phyloP scores from a whole-genome alignment of 2,329 filamentous ascomycete species.

The Pseudogymnoascus sp. region DNA sequence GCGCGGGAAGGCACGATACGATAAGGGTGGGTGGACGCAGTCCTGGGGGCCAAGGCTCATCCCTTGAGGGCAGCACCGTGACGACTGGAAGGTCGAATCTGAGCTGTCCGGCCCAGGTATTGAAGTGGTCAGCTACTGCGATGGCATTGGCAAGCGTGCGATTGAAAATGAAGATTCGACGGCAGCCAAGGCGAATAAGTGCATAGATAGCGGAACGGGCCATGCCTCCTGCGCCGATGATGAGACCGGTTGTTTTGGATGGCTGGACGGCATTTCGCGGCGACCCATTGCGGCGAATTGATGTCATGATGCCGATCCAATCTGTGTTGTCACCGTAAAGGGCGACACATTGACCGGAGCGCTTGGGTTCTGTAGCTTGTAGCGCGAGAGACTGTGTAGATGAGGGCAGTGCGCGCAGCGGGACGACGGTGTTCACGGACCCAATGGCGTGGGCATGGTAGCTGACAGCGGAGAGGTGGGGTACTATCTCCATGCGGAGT shows the following conservation, averaged over 20 bases:
- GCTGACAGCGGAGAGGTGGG: conserved; percentile 56
- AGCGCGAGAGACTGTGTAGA: conserved; percentile 32
- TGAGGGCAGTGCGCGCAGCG: conserved; percentile 52
- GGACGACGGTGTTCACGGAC: conserved; percentile 68
- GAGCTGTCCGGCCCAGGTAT: conserved; percentile 31
- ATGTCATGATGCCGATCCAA: conserved; percentile 69
- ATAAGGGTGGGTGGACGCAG: conserved; percentile 60
- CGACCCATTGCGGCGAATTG: conserved; percentile 59
- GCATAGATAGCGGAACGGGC: conserved; percentile 66
- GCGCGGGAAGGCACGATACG: conserved; percentile 64
- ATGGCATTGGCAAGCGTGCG: conserved; percentile 55
- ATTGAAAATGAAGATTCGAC: conserved; percentile 65
- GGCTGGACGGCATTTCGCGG: conserved; percentile 55
- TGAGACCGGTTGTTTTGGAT: conserved; percentile 39
- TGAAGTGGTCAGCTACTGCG: conserved; percentile 60
- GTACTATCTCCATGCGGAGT: conserved; percentile 64
- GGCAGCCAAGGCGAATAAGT: conserved; percentile 64
- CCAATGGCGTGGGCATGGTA: conserved; percentile 67
- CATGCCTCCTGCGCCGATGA: conserved; percentile 63
- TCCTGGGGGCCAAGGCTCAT: conserved; percentile 53
- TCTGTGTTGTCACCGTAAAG: conserved; percentile 74
- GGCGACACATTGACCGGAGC: conserved; percentile 57
- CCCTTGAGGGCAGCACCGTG: conserved; percentile 45
- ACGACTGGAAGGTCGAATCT: conserved; percentile 22
- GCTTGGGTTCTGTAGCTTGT: conserved; percentile 45